Evolutionary conservation across 768 basidiomycete genomes (phyloP).

Genomic region (Vararia minispora): DNA sequence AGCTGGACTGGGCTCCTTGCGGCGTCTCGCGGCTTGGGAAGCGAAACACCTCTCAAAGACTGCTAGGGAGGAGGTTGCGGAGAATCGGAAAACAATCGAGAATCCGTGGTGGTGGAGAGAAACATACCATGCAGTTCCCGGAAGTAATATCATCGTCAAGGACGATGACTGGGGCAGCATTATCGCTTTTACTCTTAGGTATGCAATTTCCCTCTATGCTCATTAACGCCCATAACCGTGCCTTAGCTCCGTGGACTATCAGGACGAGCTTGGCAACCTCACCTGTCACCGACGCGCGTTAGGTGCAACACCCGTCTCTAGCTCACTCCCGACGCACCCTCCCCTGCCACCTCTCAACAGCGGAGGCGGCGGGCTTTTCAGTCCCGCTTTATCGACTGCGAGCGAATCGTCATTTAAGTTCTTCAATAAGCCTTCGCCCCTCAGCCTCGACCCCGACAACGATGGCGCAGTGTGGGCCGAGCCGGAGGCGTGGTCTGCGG

Average conservation of each 20-base stretch:
- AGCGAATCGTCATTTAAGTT: constrained; percentile 34
- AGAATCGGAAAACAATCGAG: constrained; percentile 15
- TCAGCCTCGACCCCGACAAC: constrained; percentile 57
- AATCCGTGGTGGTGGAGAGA: constrained; percentile 60
- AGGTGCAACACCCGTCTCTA: neutral
- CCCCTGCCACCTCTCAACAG: constrained; percentile 1
- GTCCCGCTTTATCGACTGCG: constrained; percentile 16
- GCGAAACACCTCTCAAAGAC: constrained; percentile 42
- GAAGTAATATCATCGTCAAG: constrained; percentile 50
- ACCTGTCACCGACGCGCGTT: neutral
- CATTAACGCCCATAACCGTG: constrained; percentile 3
- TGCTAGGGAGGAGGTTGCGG: constrained; percentile 7
- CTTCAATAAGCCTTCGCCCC: constrained; percentile 38
- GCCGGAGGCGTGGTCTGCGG: constrained; percentile 47
- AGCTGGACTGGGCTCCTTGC: constrained; percentile 40
- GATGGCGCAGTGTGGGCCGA: constrained; percentile 49
- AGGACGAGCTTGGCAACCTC: constrained; percentile 26
- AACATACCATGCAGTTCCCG: constrained; percentile 54
- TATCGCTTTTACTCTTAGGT: constrained; percentile 69
- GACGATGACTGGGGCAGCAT: constrained; percentile 74
- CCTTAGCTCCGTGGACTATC: constrained; percentile 49
- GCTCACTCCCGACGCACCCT: neutral
- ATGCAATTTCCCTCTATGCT: constrained; percentile 7
- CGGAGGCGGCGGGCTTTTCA: constrained; percentile 7
- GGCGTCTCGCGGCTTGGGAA: constrained; percentile 51